These are phyloP conservation scores for Cyberlindnera galapagoensis DNA, from an alignment of 805 yeast species.

Conservation along the genomic window DNA sequence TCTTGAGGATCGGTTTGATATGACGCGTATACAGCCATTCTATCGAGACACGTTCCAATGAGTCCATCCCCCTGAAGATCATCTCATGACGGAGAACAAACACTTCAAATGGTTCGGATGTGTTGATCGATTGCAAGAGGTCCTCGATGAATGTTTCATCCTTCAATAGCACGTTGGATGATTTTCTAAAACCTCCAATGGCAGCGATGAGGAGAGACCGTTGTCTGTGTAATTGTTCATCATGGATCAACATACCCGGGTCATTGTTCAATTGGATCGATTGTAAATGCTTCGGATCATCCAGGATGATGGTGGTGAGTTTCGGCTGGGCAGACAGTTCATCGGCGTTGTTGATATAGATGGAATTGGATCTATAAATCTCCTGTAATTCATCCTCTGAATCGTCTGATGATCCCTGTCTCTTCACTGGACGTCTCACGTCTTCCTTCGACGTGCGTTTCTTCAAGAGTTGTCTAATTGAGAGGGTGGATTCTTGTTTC, in stretches of 20 bases:
- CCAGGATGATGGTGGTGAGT: constrained; percentile 21
- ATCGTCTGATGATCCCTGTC: constrained; percentile 1
- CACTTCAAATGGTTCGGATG: constrained; percentile 9
- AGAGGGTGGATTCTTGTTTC: constrained; percentile 18
- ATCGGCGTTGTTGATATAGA: constrained; percentile 20
- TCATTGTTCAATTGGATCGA: constrained; percentile 29
- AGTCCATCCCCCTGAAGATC: constrained; percentile 11
- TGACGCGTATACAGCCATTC: constrained; percentile 23
- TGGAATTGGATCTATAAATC: constrained; percentile 16
- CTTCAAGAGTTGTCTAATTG: constrained; percentile 18
- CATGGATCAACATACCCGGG: constrained; percentile 30
- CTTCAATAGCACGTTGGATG: constrained; percentile 24
- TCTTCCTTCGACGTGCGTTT: constrained; percentile 4
- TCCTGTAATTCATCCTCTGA: constrained; percentile 5
- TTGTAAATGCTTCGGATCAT: constrained; percentile 29
- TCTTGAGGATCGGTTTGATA: constrained; percentile 19
- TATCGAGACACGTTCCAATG: constrained; percentile 22
- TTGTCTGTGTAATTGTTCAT: constrained; percentile 1
- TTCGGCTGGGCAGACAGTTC: constrained; percentile 7
- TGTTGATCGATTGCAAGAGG: constrained; percentile 9
- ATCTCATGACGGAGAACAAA: constrained; percentile 8
- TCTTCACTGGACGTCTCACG: constrained; percentile 1
- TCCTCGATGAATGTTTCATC: constrained; percentile 7
- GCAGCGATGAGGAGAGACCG: constrained; percentile 31
- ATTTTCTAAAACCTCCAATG: constrained; percentile 37